These are phyloP conservation scores for Poa annua DNA, from an alignment of 176 grass and related monocot genomes.

Conservation along the genomic window DNA sequence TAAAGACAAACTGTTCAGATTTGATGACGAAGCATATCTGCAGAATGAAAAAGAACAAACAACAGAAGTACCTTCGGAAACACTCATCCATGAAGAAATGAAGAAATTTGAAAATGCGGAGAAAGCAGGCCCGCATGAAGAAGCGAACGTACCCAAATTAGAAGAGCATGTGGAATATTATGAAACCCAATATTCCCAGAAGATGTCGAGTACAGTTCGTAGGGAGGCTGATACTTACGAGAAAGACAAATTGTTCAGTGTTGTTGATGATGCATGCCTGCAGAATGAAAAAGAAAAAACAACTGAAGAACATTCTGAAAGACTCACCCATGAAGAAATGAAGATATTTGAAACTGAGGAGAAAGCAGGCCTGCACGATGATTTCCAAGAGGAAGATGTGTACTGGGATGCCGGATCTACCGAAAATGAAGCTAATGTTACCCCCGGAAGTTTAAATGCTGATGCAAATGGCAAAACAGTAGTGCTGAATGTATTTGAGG, in stretches of 20 bases:
- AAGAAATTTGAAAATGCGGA: constrained; percentile 28
- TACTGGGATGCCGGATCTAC: constrained; percentile 42
- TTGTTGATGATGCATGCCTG: constrained; percentile 37
- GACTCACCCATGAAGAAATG: constrained; percentile 32
- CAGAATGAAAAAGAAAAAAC: constrained; percentile 39
- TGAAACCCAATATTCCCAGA: constrained; percentile 25
- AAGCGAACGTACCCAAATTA: constrained; percentile 34
- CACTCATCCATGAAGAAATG: constrained; percentile 35
- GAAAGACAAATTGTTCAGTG: constrained; percentile 41
- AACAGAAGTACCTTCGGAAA: constrained; percentile 32
- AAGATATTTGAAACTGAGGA: constrained; percentile 26
- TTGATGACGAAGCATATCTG: constrained; percentile 37
- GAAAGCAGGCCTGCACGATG: constrained; percentile 30
- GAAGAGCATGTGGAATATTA: constrained; percentile 39
- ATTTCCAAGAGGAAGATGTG: constrained; percentile 37
- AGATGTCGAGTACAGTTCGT: constrained; percentile 22
- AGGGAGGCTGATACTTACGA: constrained; percentile 21
- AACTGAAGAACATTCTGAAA: constrained; percentile 30
- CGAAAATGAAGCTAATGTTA: constrained; percentile 39
- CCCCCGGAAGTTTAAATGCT: constrained; percentile 27
- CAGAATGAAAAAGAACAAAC: constrained; percentile 41
- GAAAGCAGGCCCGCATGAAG: constrained; percentile 23
- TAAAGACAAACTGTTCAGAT: constrained; percentile 40
- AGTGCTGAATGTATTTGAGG: constrained; percentile 24
- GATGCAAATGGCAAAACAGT: constrained; percentile 41